Evolutionary conservation across 148 eudicot genomes (phyloP).

Genomic region (Silene conica): DNA sequence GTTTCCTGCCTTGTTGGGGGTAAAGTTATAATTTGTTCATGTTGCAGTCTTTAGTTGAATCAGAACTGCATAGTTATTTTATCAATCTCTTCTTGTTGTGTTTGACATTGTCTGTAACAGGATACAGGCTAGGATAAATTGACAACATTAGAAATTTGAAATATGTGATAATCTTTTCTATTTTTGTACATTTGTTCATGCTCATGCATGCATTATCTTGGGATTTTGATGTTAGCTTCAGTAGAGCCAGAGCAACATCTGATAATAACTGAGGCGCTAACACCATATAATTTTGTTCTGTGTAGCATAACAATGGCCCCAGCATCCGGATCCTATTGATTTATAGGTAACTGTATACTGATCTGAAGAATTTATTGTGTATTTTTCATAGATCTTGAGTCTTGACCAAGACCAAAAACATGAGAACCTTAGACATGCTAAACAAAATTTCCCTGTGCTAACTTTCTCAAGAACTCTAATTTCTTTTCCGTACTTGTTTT

Average conservation of each 20-base stretch:
- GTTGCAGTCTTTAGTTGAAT: background rate
- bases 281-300: constrained; percentile 17
- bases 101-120: too few relatives aligned
- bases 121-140: background rate
- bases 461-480: background rate
- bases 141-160: background rate
- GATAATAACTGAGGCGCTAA: constrained; percentile 19
- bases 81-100: background rate
- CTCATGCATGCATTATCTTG: background rate
- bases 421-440: background rate
- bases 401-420: too few relatives aligned
- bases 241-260: background rate
- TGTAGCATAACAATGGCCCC: constrained; percentile 73
- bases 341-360: constrained; percentile 53
- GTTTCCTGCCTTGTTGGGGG: too few relatives aligned
- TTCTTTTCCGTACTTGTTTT: background rate
- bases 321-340: constrained; percentile 67
- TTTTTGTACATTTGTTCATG: background rate
- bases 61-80: background rate
- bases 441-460: background rate
- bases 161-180: too few relatives aligned
- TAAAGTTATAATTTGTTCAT: background rate
- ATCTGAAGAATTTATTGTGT: background rate
- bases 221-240: background rate
- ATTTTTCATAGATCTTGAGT: too few relatives aligned